A percentile compares a stretch with the other conserved stretches of the same genome.
Conservation (phyloP, 441 rosid genomes). For the Adansonia grandidieri region DNA sequence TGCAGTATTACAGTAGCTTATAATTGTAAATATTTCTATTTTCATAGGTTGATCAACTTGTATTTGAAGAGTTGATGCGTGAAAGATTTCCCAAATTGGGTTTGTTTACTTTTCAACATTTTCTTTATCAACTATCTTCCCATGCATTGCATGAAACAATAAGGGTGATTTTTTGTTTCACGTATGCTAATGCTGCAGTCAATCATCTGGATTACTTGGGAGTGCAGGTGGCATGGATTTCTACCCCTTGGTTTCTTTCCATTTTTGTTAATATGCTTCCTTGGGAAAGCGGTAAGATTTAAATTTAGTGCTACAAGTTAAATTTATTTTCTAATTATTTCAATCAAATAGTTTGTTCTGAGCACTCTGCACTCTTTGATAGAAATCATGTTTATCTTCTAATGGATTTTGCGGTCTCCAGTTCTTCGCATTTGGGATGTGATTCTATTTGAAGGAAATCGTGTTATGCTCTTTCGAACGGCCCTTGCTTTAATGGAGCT, state of each 20-base stretch:
- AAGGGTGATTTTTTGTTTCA: slow-evolving; percentile 46
- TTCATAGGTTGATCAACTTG: slow-evolving; percentile 77
- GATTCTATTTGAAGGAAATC: slow-evolving; percentile 75
- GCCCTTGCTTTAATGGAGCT: slow-evolving; percentile 81
- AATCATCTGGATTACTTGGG: slow-evolving; percentile 91
- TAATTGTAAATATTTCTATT: slow-evolving; percentile 21
- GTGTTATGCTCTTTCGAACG: slow-evolving; percentile 72
- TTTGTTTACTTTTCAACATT: slow-evolving; percentile 46
- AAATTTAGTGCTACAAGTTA: slow-evolving; percentile 22
- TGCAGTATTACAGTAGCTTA: background rate
- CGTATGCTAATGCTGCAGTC: slow-evolving; percentile 70
- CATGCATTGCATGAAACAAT: slow-evolving; percentile 33
- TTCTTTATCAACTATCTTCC: slow-evolving; percentile 19
- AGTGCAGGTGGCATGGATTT: slow-evolving; percentile 84
- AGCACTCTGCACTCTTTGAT: background rate
- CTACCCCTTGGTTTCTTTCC: slow-evolving; percentile 79
- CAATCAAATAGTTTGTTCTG: background rate
- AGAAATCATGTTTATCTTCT: slow-evolving; percentile 15
- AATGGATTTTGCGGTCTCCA: slow-evolving; percentile 37
- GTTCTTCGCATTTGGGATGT: slow-evolving; percentile 88
- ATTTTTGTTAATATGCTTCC: slow-evolving; percentile 79
- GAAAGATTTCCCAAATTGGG: slow-evolving; percentile 79
- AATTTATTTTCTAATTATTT: background rate
- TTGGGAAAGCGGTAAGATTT: slow-evolving; percentile 78
- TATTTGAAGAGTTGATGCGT: slow-evolving; percentile 69